Percentiles rank a stretch among this genome's conserved stretches.
Conservation (phyloP, 768 basidiomycete species). For the Boletus bicolor region DNA sequence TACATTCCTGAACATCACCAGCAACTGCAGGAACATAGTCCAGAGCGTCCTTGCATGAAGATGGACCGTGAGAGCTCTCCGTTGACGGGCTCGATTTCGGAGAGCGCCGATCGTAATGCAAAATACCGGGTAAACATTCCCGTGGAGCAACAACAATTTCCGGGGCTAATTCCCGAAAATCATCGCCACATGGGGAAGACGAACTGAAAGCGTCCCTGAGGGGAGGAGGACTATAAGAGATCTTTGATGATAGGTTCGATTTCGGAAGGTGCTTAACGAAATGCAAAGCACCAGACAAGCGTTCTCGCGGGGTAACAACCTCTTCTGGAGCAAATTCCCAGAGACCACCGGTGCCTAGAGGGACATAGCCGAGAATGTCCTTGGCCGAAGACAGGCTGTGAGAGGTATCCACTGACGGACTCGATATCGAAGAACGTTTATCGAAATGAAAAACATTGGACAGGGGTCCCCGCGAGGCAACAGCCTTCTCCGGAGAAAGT, state of each 20-base stretch:
- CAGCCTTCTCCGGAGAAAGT: not conserved
- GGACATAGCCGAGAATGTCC: not conserved
- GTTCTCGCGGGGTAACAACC: not conserved
- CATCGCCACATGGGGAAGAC: not conserved
- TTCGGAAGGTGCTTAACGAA: not conserved
- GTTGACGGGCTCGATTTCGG: not conserved
- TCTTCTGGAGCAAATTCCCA: not conserved
- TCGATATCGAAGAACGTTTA: not conserved
- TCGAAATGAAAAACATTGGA: not conserved
- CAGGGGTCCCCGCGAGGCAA: not conserved
- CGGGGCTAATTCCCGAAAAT: not conserved
- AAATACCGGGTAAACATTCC: not conserved
- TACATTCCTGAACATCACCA: not conserved
- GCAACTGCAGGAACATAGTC: not conserved
- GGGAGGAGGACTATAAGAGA: not conserved
- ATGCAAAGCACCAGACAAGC: not conserved
- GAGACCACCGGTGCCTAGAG: not conserved
- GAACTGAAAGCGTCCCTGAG: not conserved
- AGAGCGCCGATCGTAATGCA: not conserved
- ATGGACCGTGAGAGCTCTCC: not conserved
- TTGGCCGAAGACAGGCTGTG: not conserved
- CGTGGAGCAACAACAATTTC: not conserved
- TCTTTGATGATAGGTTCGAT: not conserved
- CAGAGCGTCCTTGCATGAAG: not conserved
- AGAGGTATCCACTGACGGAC: not conserved